These are phyloP conservation scores for Hapsidospora chrysogenum DNA, from an alignment of 495 filamentous ascomycete species.

Conservation along the genomic window DNA sequence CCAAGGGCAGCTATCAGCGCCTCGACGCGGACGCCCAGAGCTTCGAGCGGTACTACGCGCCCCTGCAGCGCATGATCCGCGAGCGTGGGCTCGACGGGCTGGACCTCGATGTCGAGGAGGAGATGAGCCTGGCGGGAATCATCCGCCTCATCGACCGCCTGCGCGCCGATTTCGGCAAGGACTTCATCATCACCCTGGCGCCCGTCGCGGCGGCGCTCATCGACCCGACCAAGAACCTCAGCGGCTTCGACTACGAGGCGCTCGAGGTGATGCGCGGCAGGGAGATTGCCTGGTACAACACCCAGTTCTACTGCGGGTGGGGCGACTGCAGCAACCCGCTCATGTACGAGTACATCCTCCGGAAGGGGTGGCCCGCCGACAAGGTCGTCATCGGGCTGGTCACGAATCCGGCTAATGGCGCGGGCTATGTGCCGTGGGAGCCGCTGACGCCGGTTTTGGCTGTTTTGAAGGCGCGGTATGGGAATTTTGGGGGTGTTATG, in stretches of 20 bases:
- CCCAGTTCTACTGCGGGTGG: constrained; percentile 81
- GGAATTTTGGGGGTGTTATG: constrained; percentile 57
- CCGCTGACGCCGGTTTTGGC: constrained; percentile 16
- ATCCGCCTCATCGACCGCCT: constrained; percentile 55
- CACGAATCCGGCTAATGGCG: constrained; percentile 58
- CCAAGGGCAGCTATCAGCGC: constrained; percentile 45
- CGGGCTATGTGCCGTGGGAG: constrained; percentile 21
- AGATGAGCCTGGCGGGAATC: constrained; percentile 53
- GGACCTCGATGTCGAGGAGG: constrained; percentile 74
- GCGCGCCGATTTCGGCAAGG: constrained; percentile 49
- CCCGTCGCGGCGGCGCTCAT: constrained; percentile 61
- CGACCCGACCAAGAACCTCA: constrained; percentile 37
- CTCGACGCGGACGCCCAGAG: constrained; percentile 36
- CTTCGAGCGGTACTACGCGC: constrained; percentile 53
- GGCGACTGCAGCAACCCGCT: constrained; percentile 38
- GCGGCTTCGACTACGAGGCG: constrained; percentile 58
- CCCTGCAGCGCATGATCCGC: constrained; percentile 41
- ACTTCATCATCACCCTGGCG: constrained; percentile 60
- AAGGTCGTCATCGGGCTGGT: constrained; percentile 55
- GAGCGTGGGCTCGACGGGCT: constrained; percentile 47
- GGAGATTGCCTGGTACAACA: constrained; percentile 67
- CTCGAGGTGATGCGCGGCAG: constrained; percentile 48
- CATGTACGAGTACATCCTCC: constrained; percentile 46
- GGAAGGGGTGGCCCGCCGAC: constrained; percentile 43
- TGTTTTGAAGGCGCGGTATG: constrained; percentile 18